A percentile compares a stretch with the other conserved stretches of the same genome.
Conservation (phyloP, 257 asterid genomes). For the Jaltomata sinuosa region DNA sequence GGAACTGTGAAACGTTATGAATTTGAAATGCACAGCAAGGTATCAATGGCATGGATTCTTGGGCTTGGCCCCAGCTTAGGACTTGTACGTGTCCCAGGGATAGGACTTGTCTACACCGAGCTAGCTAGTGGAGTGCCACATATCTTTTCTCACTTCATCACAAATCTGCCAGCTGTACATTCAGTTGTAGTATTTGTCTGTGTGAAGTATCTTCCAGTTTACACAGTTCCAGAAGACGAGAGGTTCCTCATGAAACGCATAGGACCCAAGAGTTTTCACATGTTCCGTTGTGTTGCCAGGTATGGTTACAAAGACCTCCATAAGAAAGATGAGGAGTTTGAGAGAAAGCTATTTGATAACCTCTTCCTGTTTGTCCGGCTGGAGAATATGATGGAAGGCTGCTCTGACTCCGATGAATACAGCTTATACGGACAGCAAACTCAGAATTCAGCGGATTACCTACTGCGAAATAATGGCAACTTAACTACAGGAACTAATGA, state of each 20-base stretch:
- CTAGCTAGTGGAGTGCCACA: conserved; percentile 94
- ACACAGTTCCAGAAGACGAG: conserved; percentile 89
- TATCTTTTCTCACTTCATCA: conserved; percentile 92
- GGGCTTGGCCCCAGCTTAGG: conserved; percentile 97
- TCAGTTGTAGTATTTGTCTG: conserved; percentile 82
- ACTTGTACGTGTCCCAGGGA: conserved; percentile 94
- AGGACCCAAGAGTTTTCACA: conserved; percentile 86
- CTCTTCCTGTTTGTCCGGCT: conserved; percentile 78
- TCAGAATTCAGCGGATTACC: conserved; percentile 36
- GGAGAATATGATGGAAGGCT: conserved; percentile 96
- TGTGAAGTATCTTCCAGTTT: conserved; percentile 90
- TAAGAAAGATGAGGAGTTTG: conserved; percentile 79
- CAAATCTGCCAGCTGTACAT: conserved; percentile 86
- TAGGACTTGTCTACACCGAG: conserved; percentile 95
- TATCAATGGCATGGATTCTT: conserved; percentile 90
- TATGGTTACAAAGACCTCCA: conserved; percentile 93
- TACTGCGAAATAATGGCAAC: conserved; percentile 23
- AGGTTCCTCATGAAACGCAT: conserved; percentile 82
- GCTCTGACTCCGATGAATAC: conserved; percentile 83
- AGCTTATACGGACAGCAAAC: conserved; percentile 71
- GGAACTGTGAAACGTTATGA: conserved; percentile 81
- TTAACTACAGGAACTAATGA: conserved; percentile 26
- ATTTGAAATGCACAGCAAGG: conserved; percentile 95
- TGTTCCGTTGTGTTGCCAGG: conserved; percentile 93
- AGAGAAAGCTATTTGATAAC: conserved; percentile 68